Evolutionary conservation across 2,329 filamentous ascomycete species (phyloP).

Genomic region (Fusarium begoniae): DNA sequence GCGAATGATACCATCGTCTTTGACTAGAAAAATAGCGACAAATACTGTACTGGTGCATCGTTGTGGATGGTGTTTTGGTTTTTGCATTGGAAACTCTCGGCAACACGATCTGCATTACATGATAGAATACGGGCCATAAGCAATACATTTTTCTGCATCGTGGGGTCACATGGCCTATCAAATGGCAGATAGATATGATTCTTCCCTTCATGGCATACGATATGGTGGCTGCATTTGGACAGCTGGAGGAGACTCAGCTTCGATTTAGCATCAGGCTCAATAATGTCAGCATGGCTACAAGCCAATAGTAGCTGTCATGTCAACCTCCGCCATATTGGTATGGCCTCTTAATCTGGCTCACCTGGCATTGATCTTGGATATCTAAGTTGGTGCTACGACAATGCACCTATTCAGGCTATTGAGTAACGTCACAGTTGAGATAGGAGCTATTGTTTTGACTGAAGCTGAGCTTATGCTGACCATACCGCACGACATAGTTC

Average conservation of each 20-base stretch:
- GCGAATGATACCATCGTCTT: not conserved
- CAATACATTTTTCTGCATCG: not conserved
- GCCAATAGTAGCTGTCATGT: not conserved
- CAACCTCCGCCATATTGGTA: not conserved
- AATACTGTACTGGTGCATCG: not conserved
- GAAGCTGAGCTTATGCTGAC: not conserved
- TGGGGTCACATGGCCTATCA: not conserved
- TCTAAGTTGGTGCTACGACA: not conserved
- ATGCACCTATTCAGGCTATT: not conserved
- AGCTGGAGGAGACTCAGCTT: conserved; percentile 2
- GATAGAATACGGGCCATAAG: not conserved
- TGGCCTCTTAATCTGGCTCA: not conserved
- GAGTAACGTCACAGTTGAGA: not conserved
- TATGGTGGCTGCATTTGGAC: not conserved
- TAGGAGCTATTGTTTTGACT: not conserved
- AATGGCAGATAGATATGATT: not conserved
- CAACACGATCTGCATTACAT: not conserved
- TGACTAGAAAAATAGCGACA: not conserved
- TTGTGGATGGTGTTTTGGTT: not conserved
- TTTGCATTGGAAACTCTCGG: conserved; percentile 3
- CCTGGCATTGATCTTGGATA: not conserved
- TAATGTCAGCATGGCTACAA: not conserved
- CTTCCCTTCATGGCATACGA: not conserved
- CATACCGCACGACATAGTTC: not conserved
- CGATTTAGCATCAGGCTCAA: not conserved